phyloP scores from a whole-genome alignment of 257 asterid species.

The Jacaranda mimosifolia region DNA sequence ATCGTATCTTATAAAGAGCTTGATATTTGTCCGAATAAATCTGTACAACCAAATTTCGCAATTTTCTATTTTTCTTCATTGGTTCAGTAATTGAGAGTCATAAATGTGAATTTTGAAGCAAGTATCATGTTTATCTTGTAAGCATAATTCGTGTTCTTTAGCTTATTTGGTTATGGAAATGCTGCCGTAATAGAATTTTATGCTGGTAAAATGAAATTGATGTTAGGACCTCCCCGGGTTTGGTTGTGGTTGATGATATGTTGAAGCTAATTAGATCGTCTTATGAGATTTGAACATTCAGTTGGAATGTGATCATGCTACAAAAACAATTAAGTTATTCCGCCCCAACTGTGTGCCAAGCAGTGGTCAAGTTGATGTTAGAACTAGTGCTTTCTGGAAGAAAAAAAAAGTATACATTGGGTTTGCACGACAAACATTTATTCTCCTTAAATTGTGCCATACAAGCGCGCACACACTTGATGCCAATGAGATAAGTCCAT shows the following conservation, averaged over 20 bases:
- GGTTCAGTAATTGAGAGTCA: constrained; percentile 24
- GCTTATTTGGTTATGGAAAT: constrained; percentile 21
- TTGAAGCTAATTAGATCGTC: constrained; percentile 3
- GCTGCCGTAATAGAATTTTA: not conserved
- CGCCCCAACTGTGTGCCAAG: not conserved
- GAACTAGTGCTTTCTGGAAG: not conserved
- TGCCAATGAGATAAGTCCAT: not conserved
- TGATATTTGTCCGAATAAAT: not conserved
- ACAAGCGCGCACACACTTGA: not conserved
- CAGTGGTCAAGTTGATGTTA: not conserved
- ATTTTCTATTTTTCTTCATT: not conserved
- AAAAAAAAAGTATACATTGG: constrained; percentile 10
- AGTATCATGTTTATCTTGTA: not conserved
- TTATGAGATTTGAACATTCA: not conserved
- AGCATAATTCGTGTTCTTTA: not conserved
- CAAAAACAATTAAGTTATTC: not conserved
- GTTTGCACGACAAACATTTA: not conserved
- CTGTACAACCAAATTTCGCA: not conserved
- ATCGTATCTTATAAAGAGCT: not conserved
- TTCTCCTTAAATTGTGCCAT: constrained; percentile 13
- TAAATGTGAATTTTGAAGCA: not conserved
- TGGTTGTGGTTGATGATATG: not conserved
- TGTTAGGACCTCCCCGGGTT: not conserved
- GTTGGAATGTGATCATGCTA: constrained; percentile 18
- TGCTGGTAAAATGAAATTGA: not conserved